A percentile compares a stretch with the other conserved stretches of the same genome.
phyloP scores from a whole-genome alignment of 345 rosid species.

The rapeseed (Brassica napus) region Da-Ae NC_063442.1:38085501-38086000 shows the following conservation, averaged over 20 bases:
- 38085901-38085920: not conserved
- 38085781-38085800: not conserved
- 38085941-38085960: not conserved
- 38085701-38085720: not conserved
- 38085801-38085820: not conserved
- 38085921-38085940: not conserved
- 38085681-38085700: not conserved
- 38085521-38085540: not conserved
- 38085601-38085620: not conserved
- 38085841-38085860: not conserved
- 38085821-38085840: constrained; percentile 16
- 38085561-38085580: constrained; percentile 19
- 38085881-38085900: not conserved
- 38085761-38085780: not conserved
- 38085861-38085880: not conserved
- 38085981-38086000: not conserved
- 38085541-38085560: not conserved
- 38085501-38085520: constrained; percentile 8
- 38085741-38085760: not conserved
- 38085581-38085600: not conserved
- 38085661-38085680: not conserved
- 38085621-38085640: not conserved
- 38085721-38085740: not conserved
- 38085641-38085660: constrained; percentile 1
- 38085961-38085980: too few species aligned